A percentile compares a stretch with the other conserved stretches of the same genome.
phyloP scores from a whole-genome alignment of 148 eudicot species.

The Rhododendron griersonianum region DNA sequence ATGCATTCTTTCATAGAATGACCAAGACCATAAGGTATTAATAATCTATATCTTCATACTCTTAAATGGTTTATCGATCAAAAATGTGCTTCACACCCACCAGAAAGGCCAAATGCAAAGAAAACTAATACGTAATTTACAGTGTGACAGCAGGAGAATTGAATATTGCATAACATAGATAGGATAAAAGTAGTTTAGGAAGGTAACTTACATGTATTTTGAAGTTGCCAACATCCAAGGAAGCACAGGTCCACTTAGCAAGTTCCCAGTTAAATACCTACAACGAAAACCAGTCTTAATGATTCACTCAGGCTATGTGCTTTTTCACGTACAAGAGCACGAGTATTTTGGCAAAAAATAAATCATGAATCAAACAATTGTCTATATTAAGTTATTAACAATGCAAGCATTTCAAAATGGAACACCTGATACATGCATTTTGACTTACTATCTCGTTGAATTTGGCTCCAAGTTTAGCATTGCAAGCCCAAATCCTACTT shows the following conservation, averaged over 20 bases:
- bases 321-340: neutral
- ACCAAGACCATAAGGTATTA: too few species aligned
- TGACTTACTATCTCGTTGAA: neutral
- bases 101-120: too few species aligned
- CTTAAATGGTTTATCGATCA: too few species aligned
- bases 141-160: too few species aligned
- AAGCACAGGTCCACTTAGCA: slow-evolving; percentile 20
- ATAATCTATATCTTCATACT: neutral
- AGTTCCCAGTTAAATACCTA: slow-evolving; percentile 25
- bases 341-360: neutral
- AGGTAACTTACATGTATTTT: too few species aligned
- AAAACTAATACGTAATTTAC: too few species aligned
- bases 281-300: neutral
- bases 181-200: too few species aligned
- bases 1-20: neutral
- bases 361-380: neutral
- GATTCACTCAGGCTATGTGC: neutral
- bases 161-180: too few species aligned
- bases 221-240: slow-evolving; percentile 1
- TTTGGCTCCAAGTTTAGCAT: neutral
- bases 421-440: neutral
- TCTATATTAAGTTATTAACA: neutral
- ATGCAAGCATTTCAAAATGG: neutral
- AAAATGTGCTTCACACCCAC: too few species aligned
- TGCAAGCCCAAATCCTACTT: neutral